Conservation (phyloP, 2,329 filamentous ascomycete species). For the Clarireedia paspali region DNA sequence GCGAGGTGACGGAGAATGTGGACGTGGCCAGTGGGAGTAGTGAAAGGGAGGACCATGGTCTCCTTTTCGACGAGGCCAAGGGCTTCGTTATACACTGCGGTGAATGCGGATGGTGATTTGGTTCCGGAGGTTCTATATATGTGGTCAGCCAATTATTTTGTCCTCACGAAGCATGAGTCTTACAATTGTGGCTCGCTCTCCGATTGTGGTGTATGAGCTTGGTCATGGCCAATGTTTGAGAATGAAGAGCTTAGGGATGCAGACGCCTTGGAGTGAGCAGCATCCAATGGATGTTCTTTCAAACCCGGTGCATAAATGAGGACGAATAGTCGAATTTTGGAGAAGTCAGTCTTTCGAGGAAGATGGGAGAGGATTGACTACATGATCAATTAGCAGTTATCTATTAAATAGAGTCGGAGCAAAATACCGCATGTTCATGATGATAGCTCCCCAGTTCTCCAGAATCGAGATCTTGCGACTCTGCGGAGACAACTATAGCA, state of each 20-base stretch:
- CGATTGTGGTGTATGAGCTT: conserved; percentile 60
- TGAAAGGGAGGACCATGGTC: conserved; percentile 83
- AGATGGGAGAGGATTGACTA: conserved; percentile 86
- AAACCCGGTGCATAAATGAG: conserved; percentile 81
- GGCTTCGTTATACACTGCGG: conserved; percentile 74
- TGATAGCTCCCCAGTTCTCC: conserved; percentile 55
- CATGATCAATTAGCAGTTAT: conserved; percentile 10
- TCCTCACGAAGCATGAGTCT: conserved; percentile 18
- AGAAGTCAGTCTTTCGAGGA: conserved; percentile 66
- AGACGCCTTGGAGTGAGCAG: conserved; percentile 47
- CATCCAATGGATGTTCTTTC: conserved; percentile 55
- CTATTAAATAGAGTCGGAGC: not conserved
- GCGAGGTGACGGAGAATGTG: conserved; percentile 81
- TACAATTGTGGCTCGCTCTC: conserved; percentile 53
- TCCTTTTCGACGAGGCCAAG: conserved; percentile 74
- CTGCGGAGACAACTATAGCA: conserved; percentile 82
- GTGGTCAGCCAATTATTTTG: conserved; percentile 31
- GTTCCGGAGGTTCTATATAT: conserved; percentile 21
- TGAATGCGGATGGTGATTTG: conserved; percentile 54
- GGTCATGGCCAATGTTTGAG: conserved; percentile 73
- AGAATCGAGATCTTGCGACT: conserved; percentile 50
- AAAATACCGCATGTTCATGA: conserved; percentile 75
- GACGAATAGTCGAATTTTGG: conserved; percentile 71
- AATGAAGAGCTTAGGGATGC: conserved; percentile 72
- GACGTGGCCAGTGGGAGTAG: conserved; percentile 70